Base-by-base conservation (phyloP, 2,329 filamentous ascomycete species). In the Pseudogymnoascus sp. region DNA sequence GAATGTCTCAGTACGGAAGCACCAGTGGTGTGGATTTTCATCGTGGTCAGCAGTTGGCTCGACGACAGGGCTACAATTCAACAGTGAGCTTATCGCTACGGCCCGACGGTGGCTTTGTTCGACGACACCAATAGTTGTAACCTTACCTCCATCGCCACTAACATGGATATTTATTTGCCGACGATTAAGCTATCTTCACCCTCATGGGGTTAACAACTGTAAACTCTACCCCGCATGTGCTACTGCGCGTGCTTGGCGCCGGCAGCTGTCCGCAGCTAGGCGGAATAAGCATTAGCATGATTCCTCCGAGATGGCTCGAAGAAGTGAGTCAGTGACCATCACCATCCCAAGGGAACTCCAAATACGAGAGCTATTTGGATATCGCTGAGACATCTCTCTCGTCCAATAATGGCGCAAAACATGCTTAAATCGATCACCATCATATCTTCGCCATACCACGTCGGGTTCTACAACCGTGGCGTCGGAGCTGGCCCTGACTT, bases 371-470 rank as follows among this genome's bases (percentile, higher is more conserved):
- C 5, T 5, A 13, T 31, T 53, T 56, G 26, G 33, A 33, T 10
- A 15, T n/a, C 10, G 2, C n/a, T 19, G 29, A 33, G n/a, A 31
- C 50, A 56, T 5, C 10, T 4, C 10, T 15, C 5, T 17, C 26
- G 26, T 53, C 50, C 29, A 56, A 56, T 56, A 4, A 62, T 33
- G 38, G 13, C 23, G 15, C 26, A 44, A 23, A 33, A 31, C 4
- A 29, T 23, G n/a, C 37, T 62, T 15, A 33, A 50, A n/a, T 73
- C 71, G 19, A 67, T 75, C 61, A 73, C 74, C 7, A 64, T 77
- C 62, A 75, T 77, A 62, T 71, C 72, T 29, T 74, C 74, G 0
- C 77, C 76, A 0, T 78, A 77, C 68, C 77, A 78, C 60, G 72
- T 76, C 60, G 76, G 77, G 37, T 63, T 72, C 33, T 71, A 69